phyloP scores from a whole-genome alignment of 2,329 filamentous ascomycete genomes.

The Alternaria sp. region DNA sequence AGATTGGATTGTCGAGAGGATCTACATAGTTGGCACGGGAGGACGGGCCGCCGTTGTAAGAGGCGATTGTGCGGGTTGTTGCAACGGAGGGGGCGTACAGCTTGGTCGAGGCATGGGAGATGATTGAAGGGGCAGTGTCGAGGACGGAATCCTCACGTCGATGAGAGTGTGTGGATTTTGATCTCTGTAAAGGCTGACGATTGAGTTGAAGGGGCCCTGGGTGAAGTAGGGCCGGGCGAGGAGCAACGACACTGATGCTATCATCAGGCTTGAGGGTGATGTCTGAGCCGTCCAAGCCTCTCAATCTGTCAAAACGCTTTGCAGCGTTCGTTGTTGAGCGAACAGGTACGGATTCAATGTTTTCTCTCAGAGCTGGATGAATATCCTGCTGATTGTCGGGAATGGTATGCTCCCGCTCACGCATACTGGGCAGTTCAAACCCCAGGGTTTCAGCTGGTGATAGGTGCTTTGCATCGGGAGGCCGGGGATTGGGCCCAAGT shows the following conservation, averaged over 20 bases:
- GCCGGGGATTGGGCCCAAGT: constrained; percentile 22
- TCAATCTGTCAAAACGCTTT: background rate
- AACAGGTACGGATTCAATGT: background rate
- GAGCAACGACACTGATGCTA: background rate
- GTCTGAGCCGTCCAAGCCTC: background rate
- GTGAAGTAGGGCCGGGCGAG: background rate
- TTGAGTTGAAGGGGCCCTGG: background rate
- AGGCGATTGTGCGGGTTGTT: constrained; percentile 18
- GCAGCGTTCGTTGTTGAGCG: background rate
- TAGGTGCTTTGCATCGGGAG: background rate
- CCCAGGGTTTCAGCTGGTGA: constrained; percentile 13
- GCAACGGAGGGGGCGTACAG: background rate
- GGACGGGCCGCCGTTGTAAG: constrained; percentile 16
- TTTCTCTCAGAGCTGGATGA: constrained; percentile 3
- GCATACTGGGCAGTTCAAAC: constrained; percentile 5
- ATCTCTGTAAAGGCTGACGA: background rate
- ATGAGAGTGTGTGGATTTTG: background rate
- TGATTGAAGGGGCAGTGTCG: background rate
- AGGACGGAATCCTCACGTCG: background rate
- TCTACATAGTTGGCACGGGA: constrained; percentile 3
- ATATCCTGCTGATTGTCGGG: constrained; percentile 4
- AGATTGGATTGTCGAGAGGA: constrained; percentile 19
- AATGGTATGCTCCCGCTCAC: background rate
- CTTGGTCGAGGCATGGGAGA: background rate
- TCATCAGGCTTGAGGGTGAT: constrained; percentile 9